A percentile compares a stretch with the other conserved stretches of the same genome.
These are phyloP conservation scores for Tremella yokohamensis DNA, from an alignment of 768 basidiomycete genomes.

Conservation along the genomic window DNA sequence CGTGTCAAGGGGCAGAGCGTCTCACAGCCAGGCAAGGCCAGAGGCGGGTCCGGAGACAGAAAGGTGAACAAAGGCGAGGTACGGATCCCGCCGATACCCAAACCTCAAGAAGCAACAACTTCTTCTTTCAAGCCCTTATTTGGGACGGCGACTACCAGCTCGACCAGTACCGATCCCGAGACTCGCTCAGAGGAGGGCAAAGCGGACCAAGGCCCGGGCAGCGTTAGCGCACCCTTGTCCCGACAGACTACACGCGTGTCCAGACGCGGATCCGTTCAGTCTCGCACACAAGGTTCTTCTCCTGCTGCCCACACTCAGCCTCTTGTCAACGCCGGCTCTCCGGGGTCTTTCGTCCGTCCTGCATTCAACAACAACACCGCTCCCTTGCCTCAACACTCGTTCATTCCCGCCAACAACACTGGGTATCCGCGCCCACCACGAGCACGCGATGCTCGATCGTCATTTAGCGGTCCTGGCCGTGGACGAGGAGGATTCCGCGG, in stretches of 20 bases:
- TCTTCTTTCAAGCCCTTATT: conserved; percentile 24
- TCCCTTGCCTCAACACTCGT: conserved; percentile 33
- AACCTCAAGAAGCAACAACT: conserved; percentile 2
- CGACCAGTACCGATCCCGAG: not conserved
- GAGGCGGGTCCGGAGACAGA: not conserved
- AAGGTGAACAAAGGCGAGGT: conserved; percentile 13
- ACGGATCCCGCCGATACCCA: conserved; percentile 18
- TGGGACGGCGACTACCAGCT: conserved; percentile 11
- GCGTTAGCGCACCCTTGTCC: conserved; percentile 11
- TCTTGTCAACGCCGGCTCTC: not conserved
- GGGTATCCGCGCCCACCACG: conserved; percentile 24
- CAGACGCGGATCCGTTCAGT: not conserved
- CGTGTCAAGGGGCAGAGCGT: conserved; percentile 6
- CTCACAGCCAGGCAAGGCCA: conserved; percentile 11
- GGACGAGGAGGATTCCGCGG: conserved; percentile 9
- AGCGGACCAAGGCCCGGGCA: not conserved
- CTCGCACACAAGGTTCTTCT: conserved; percentile 4
- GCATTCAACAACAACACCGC: conserved; percentile 27
- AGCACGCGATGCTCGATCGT: conserved; percentile 23
- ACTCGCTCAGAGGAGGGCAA: conserved; percentile 1
- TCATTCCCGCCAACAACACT: conserved; percentile 10
- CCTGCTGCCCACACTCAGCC: not conserved
- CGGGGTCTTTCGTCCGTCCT: conserved; percentile 10
- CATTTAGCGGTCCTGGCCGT: conserved; percentile 17
- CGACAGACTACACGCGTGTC: conserved; percentile 16